Percentiles rank a stretch among this genome's conserved stretches.
These are phyloP conservation scores for Achaetomiella virescens DNA, from an alignment of 495 filamentous ascomycete species.

Conservation along the genomic window DNA sequence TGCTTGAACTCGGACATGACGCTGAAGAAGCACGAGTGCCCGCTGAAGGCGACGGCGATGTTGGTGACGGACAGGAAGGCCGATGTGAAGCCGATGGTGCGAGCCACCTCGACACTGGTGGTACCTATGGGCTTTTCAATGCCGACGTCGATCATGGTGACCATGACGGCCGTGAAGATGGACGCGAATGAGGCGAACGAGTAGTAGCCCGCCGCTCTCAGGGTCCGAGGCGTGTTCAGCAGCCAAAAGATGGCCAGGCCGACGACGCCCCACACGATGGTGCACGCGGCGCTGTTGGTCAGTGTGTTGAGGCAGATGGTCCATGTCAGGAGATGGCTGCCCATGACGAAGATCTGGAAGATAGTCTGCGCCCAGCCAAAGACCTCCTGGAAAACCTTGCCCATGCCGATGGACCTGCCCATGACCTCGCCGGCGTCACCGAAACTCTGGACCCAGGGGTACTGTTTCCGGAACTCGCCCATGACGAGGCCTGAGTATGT, in stretches of 20 bases:
- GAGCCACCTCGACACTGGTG: slow-evolving; percentile 8
- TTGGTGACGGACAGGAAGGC: slow-evolving; percentile 19
- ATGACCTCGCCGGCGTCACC: slow-evolving; percentile 18
- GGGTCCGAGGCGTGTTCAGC: slow-evolving; percentile 15
- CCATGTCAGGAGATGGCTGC: slow-evolving; percentile 18
- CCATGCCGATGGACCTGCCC: slow-evolving; percentile 17
- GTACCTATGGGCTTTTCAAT: slow-evolving; percentile 18
- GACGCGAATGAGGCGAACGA: slow-evolving; percentile 19
- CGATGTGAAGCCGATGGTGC: slow-evolving; percentile 11
- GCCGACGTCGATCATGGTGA: slow-evolving; percentile 21
- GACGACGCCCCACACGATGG: slow-evolving; percentile 20
- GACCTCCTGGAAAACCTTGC: slow-evolving; percentile 14
- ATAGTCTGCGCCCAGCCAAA: slow-evolving; percentile 20
- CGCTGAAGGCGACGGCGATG: slow-evolving; percentile 21
- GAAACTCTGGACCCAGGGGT: slow-evolving; percentile 16
- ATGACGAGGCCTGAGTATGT: slow-evolving; percentile 18
- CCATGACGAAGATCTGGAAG: slow-evolving; percentile 20
- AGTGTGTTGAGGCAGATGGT: slow-evolving; percentile 22
- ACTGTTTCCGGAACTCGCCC: slow-evolving; percentile 17
- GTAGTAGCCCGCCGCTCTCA: slow-evolving; percentile 16
- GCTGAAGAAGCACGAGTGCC: slow-evolving; percentile 23
- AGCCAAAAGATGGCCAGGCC: slow-evolving; percentile 15
- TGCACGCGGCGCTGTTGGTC: slow-evolving; percentile 13
- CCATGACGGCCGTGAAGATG: slow-evolving; percentile 19
- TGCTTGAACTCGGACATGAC: slow-evolving; percentile 19